These are phyloP conservation scores for Coemansia sp. DNA, from an alignment of 192 early-diverging fungal genomes.

Conservation along the genomic window DNA sequence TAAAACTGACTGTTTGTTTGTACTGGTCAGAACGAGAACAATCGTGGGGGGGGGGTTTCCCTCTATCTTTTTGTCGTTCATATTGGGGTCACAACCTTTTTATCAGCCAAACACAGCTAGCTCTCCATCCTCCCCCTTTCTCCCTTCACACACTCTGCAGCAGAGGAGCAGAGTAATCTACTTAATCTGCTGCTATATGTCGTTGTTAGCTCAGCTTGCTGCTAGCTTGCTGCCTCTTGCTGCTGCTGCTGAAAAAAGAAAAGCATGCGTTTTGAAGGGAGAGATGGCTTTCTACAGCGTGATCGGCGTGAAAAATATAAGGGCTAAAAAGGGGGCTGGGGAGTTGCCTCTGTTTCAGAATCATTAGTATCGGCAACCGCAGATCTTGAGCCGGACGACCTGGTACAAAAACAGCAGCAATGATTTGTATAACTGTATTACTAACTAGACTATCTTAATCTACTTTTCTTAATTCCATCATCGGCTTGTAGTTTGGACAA, in stretches of 20 bases:
- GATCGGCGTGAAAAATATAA: neutral
- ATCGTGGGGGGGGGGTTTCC: neutral
- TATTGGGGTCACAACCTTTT: neutral
- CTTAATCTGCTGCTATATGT: neutral
- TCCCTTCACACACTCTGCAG: neutral
- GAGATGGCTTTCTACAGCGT: neutral
- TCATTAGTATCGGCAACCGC: neutral
- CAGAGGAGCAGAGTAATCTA: neutral
- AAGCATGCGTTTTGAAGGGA: no score
- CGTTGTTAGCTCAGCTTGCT: neutral
- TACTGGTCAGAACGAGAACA: neutral
- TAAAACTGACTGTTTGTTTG: neutral
- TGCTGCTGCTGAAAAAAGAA: neutral
- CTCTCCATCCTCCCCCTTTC: neutral
- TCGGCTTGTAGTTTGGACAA: constrained; percentile 61
- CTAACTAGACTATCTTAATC: neutral
- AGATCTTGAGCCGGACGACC: neutral
- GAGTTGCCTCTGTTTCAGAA: constrained; percentile 4
- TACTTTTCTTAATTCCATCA: neutral
- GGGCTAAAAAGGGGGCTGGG: no score
- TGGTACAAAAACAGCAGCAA: neutral
- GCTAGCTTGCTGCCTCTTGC: neutral
- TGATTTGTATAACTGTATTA: neutral
- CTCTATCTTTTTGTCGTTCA: no score
- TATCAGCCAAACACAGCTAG: neutral